Evolutionary conservation across 176 grass and related monocot genomes (phyloP), one percentile per base, ranked within the genome.

Genomic region (Poa annua): DNA sequence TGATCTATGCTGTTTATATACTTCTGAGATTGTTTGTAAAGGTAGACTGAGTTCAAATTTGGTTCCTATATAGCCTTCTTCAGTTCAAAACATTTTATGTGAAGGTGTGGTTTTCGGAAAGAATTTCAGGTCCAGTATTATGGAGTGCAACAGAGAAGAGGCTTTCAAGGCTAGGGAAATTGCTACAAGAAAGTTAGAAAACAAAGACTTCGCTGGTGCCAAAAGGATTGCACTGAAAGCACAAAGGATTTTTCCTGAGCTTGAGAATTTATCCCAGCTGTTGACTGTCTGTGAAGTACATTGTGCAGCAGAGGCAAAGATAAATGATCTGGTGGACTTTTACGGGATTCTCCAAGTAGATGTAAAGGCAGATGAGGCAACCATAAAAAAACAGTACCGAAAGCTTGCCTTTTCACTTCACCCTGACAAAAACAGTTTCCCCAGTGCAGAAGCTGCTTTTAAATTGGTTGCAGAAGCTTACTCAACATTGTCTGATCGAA

Each of bases 101-200:
- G 59, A 71, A 84, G 74, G 42, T 17, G 29, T 71, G n/a, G 26
- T 83, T 81, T 62, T 77, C 22, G 15, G 54, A 67, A 66, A 44
- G 45, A 57, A 56, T 85, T 70, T 47, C n/a, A 62, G 61, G 24
- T 69, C 16, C 66, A 51, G 45, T 55, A 66, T 71, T 42, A 97
- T 97, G 94, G 94, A 94, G 48, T 92, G 88, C 83, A 90, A 97
- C 85, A 97, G 86, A 83, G 94, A 94, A 78, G 94, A 97, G 74
- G 92, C 94, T 49, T 20, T 97, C 51, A 93, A 82, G 63, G 94
- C 92, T n/a, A 97, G 39, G 88, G 92, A 89, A 19, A 74, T 97
- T 90, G 92, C 92, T 35, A 41, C 85, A 77, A 90, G 85, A 82
- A 97, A 88, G 75, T 81, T 97, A 84, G 76, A 88, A 53, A 66